phyloP scores from a whole-genome alignment of 768 basidiomycete genomes.

The Hypsizygus marmoreus region DNA sequence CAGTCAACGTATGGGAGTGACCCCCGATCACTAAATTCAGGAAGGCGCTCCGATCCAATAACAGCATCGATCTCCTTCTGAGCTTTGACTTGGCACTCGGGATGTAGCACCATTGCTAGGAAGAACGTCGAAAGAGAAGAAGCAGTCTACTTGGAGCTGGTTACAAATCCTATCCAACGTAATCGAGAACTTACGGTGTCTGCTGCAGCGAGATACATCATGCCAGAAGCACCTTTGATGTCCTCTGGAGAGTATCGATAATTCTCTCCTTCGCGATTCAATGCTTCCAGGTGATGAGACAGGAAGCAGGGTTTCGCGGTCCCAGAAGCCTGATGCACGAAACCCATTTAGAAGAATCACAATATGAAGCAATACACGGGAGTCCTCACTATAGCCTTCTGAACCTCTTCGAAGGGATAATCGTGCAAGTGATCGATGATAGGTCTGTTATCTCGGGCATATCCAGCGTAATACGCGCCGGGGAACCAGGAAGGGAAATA shows the following conservation, averaged over 20 bases:
- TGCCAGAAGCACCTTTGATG: slow-evolving; percentile 19
- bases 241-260: slow-evolving; percentile 9
- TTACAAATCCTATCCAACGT: background rate
- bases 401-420: slow-evolving; percentile 30
- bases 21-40: slow-evolving; percentile 30
- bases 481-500: slow-evolving; percentile 35
- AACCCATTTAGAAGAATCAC: background rate
- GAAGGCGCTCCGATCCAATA: slow-evolving; percentile 37
- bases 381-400: slow-evolving; percentile 30
- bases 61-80: slow-evolving; percentile 45
- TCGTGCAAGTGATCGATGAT: slow-evolving; percentile 23
- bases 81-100: slow-evolving; percentile 34
- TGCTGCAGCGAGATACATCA: slow-evolving; percentile 29
- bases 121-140: slow-evolving; percentile 34
- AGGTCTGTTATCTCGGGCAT: slow-evolving; percentile 15
- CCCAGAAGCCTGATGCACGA: slow-evolving; percentile 15
- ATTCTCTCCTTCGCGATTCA: slow-evolving; percentile 1
- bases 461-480: slow-evolving; percentile 23
- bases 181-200: slow-evolving; percentile 32
- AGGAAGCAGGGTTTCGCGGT: slow-evolving; percentile 22
- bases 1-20: slow-evolving; percentile 39
- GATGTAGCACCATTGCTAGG: slow-evolving; percentile 40
- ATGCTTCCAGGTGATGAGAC: slow-evolving; percentile 12
- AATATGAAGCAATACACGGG: background rate
- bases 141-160: slow-evolving; percentile 25